Evolutionary conservation across 225 moss, liverwort and hornwort species (phyloP).

Genomic region (Physcomitrellopsis africana): DNA sequence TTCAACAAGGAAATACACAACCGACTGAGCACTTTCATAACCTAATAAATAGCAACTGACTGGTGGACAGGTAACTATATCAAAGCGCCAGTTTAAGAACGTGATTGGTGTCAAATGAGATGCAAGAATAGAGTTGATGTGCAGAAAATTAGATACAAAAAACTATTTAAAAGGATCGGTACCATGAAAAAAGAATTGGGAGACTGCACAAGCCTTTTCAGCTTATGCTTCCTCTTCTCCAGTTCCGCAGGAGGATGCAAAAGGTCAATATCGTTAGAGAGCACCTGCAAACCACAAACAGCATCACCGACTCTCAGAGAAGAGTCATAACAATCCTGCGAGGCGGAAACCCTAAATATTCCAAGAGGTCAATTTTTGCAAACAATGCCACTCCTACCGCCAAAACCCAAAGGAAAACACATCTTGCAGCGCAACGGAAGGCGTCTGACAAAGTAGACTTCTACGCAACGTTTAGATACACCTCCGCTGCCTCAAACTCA

Average conservation of each 20-base stretch:
- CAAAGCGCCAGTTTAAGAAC: too few species aligned
- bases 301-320: background rate
- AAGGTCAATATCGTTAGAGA: slow-evolving; percentile 68
- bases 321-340: background rate
- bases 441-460: too few species aligned
- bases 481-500: too few species aligned
- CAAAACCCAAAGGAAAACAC: too few species aligned
- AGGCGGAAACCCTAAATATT: background rate
- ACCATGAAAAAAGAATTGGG: slow-evolving; percentile 74
- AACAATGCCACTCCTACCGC: background rate
- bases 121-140: background rate
- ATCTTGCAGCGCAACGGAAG: too few species aligned
- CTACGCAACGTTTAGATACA: too few species aligned
- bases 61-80: too few species aligned
- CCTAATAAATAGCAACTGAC: too few species aligned
- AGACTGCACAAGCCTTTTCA: slow-evolving; percentile 68
- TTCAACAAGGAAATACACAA: too few species aligned
- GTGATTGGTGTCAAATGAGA: too few species aligned
- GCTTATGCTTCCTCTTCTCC: slow-evolving; percentile 64
- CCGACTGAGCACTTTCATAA: too few species aligned
- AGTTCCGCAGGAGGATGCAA: slow-evolving; percentile 63
- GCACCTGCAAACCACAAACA: slow-evolving; percentile 42
- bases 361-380: too few species aligned
- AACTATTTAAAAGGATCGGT: background rate
- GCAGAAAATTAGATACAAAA: background rate